These are phyloP conservation scores for Urostyla sp. DNA, from an alignment of 73 alveolate species.

Conservation along the genomic window DNA sequence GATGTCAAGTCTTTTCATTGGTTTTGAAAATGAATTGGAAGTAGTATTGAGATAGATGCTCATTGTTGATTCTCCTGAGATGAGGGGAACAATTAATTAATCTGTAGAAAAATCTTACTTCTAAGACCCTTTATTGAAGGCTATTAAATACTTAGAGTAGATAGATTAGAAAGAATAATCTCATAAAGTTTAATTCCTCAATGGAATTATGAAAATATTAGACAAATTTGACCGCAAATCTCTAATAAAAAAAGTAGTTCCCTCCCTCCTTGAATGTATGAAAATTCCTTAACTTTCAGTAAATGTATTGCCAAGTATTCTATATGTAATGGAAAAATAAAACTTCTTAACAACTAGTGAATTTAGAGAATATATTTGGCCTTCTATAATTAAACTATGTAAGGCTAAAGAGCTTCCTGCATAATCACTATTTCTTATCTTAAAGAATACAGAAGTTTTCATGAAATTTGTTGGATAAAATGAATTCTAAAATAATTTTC, in stretches of 20 bases:
- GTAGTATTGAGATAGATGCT: conserved; percentile 65
- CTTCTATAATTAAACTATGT: conserved; percentile 58
- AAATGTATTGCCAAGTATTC: conserved; percentile 82
- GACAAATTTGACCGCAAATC: conserved; percentile 86
- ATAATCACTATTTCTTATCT: conserved; percentile 57
- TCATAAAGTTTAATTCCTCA: conserved; percentile 85
- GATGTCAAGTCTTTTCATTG: conserved; percentile 43
- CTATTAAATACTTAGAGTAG: conserved; percentile 84
- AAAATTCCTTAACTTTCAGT: conserved; percentile 73
- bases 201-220: conserved; percentile 77
- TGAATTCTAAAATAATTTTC: conserved; percentile 43
- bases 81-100: conserved; percentile 78
- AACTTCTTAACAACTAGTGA: conserved; percentile 63
- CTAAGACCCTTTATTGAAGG: conserved; percentile 88
- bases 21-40: conserved; percentile 77
- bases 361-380: conserved; percentile 69
- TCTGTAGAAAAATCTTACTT: conserved; percentile 79
- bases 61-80: conserved; percentile 60
- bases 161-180: conserved; percentile 83
- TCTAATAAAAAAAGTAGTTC: conserved; percentile 80
- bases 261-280: conserved; percentile 80
- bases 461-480: conserved; percentile 53
- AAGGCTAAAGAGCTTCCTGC: conserved; percentile 78
- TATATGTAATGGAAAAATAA: conserved; percentile 77
- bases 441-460: conserved; percentile 56